A percentile compares a stretch with the other conserved stretches of the same genome.
Evolutionary conservation across 163 green algal genomes (phyloP).

Genomic region (Chloromonas sp.): DNA sequence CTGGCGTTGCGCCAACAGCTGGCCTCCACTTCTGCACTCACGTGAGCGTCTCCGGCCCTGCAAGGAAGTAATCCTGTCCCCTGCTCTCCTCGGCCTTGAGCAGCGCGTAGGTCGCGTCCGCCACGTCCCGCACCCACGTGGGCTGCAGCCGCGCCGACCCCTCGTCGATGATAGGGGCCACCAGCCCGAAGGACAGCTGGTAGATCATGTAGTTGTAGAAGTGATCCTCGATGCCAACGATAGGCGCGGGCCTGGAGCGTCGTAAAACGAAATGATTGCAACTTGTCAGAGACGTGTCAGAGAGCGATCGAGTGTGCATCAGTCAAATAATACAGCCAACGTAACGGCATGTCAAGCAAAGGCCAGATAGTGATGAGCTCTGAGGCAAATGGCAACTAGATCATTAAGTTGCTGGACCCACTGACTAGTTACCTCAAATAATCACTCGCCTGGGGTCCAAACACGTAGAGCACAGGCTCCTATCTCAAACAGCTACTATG

Average conservation of each 20-base stretch:
- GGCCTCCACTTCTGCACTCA: conserved; percentile 24
- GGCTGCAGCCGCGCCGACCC: conserved; percentile 72
- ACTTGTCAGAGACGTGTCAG: too few relatives aligned
- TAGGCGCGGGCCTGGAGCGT: conserved; percentile 42
- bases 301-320: too few relatives aligned
- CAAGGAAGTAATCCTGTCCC: conserved; percentile 84
- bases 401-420: too few relatives aligned
- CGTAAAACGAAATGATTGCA: too few relatives aligned
- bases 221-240: conserved; percentile 90
- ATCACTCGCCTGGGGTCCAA: too few relatives aligned
- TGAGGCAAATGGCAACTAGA: neutral
- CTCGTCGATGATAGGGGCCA: conserved; percentile 61
- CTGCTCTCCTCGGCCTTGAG: conserved; percentile 45
- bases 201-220: conserved; percentile 82
- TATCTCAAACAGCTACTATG: too few relatives aligned
- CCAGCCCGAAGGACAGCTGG: conserved; percentile 35
- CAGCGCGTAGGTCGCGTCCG: conserved; percentile 65
- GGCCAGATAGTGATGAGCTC: neutral
- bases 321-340: too few relatives aligned
- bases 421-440: too few relatives aligned
- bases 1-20: too few relatives aligned
- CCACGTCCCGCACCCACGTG: conserved; percentile 84
- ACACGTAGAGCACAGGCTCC: too few relatives aligned
- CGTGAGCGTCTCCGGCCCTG: conserved; percentile 77
- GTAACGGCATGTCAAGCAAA: too few relatives aligned